Evolutionary conservation across 495 filamentous ascomycete species (phyloP), one percentile per base, ranked within the genome.

Genomic region (Neurospora africana): DNA sequence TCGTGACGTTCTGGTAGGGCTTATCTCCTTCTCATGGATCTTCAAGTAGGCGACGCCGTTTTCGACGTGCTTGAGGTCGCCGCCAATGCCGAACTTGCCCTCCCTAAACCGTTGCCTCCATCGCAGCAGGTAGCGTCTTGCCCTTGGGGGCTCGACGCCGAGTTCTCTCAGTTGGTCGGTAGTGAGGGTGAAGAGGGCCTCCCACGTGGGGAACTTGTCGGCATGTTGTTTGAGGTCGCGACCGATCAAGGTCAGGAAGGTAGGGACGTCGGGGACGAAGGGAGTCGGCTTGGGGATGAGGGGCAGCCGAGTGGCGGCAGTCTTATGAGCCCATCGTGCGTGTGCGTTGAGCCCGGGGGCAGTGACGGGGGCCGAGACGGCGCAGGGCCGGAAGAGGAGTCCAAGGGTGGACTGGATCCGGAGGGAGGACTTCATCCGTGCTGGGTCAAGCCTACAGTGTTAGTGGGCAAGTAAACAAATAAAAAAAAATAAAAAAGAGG

Each of bases 191-290:
- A 99, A 99, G 30, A 99, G 87, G 9, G 91, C 87, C 33, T 94
- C 92, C 95, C 95, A 99, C 37, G 90, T 90, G 5, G 91, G 88
- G 73, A 99, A 91, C 79, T 98, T 93, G 78, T 89, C 82, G 13
- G 90, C 88, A 81, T 98, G 92, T 74, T 91, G 87, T 69, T 86
- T 87, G 75, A 97, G 88, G 74, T 89, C 88, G 72, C 95, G 95
- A 77, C 95, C 95, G 82, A 99, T 99, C 38, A 97, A 81, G 7
- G 87, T 91, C 72, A 99, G 92, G 83, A 99, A 98, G 68, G 94
- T 97, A 72, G 86, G 72, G 70, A 91, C 87, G 77, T 99, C 91
- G 13, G 95, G 95, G 68, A 98, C 89, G 77, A 95, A 93, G 13
- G 91, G 90, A 10, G 91, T 98, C 5, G 93, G 89, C 10, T 82